Percentiles rank a stretch among this genome's conserved stretches.
phyloP scores from a whole-genome alignment of 2,329 filamentous ascomycete species.

The Fusarium azukiicola region DNA sequence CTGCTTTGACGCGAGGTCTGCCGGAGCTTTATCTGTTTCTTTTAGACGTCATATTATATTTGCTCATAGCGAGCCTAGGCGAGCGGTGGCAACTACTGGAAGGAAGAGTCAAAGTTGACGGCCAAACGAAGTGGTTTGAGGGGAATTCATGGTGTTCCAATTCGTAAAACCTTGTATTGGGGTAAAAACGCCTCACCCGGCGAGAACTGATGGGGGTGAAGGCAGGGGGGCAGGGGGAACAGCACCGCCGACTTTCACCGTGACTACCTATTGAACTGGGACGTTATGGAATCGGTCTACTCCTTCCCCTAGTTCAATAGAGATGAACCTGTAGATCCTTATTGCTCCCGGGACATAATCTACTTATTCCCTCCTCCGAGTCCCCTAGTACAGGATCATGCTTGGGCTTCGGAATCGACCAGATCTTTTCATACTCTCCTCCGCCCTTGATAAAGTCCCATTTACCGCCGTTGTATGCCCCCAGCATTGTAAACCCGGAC shows the following conservation, averaged over 20 bases:
- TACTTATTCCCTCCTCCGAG: slow-evolving; percentile 20
- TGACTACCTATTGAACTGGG: too few relatives aligned
- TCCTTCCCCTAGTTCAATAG: neutral
- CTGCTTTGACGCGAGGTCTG: neutral
- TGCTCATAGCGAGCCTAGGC: too few relatives aligned
- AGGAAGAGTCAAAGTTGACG: too few relatives aligned
- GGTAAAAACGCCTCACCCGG: too few relatives aligned
- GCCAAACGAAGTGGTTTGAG: too few relatives aligned
- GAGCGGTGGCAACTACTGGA: too few relatives aligned
- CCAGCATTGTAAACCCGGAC: slow-evolving; percentile 59
- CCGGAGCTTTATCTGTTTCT: neutral
- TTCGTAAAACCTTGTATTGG: too few relatives aligned
- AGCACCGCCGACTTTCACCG: too few relatives aligned
- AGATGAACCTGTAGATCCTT: slow-evolving; percentile 4
- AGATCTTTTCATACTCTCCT: slow-evolving; percentile 46
- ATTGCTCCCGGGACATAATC: neutral
- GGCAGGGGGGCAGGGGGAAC: too few relatives aligned
- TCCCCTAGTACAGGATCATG: slow-evolving; percentile 46
- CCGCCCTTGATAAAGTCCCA: slow-evolving; percentile 50
- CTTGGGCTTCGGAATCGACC: slow-evolving; percentile 44
- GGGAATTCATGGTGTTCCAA: too few relatives aligned
- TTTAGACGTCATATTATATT: too few relatives aligned
- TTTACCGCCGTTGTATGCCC: slow-evolving; percentile 67
- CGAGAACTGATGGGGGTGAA: too few relatives aligned
- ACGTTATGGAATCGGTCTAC: neutral